Evolutionary conservation across 2,329 filamentous ascomycete genomes (phyloP), one percentile per base, ranked within the genome.

Genomic region (Arachnomyces sp.): DNA sequence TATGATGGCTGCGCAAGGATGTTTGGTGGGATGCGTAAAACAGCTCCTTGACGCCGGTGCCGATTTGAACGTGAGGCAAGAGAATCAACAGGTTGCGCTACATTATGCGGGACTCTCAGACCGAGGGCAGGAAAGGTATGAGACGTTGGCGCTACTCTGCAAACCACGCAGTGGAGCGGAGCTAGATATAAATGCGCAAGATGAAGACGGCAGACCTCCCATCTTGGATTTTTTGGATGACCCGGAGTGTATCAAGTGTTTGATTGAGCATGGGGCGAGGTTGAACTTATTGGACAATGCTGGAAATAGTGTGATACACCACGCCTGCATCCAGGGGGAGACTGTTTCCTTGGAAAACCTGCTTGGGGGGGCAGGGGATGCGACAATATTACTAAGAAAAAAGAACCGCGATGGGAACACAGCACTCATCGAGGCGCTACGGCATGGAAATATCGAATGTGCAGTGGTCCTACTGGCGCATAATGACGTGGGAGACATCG

Each of bases 201-300:
- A 48, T 38, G 37, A 31, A 12, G 46, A 48, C 30, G 44, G 44
- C 11, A 41, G 46, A 25, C 44, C 44, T 16, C 40, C 46, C 12
- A 36, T 47, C 3, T 47, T 48, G 30, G 46, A 48, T 39, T 48
- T 48, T 30, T 15, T 47, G 20, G 46, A 48, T 36, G 46, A 48
- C 35, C 17, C 31, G 12, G 43, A 30, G 28, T 47, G 46, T 36
- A 38, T 44, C 14, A 34, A 44, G 33, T 16, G 35, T 9, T 28
- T 48, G 11, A 36, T 47, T 17, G 11, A 38, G 12, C 33, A 44
- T 33, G 41, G 44, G n/a, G 46, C 44, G 12, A 39, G 30, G 16
- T 17, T 48, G 25, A 41, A 48, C 28, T 16, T 47, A n/a, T 17
- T 44, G 12, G 46, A 48, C 15, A 44, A 37, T 9, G 28, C 38